Evolutionary conservation across 2,329 filamentous ascomycete genomes (phyloP).

Genomic region (Colletotrichum viniferum): DNA sequence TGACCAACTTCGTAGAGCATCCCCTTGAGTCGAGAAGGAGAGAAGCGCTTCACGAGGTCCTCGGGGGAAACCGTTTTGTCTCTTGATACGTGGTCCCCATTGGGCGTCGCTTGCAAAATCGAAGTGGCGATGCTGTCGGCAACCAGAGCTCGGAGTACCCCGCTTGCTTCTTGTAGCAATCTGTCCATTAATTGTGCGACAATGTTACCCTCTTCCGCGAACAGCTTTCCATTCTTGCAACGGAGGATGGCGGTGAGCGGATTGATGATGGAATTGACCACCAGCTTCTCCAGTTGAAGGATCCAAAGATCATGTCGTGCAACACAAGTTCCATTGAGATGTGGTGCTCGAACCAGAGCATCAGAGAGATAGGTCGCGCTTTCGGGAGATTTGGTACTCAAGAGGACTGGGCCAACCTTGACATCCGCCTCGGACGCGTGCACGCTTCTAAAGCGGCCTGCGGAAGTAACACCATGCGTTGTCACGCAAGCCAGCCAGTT

Average conservation of each 20-base stretch:
- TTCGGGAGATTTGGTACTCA: slow-evolving; percentile 23
- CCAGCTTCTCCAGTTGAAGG: slow-evolving; percentile 85
- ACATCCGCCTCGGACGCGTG: slow-evolving; percentile 57
- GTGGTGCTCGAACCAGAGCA: slow-evolving; percentile 45
- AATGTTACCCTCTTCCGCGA: slow-evolving; percentile 57
- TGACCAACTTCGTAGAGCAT: slow-evolving; percentile 52
- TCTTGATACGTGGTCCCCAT: neutral
- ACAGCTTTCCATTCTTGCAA: slow-evolving; percentile 78
- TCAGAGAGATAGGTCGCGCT: slow-evolving; percentile 41
- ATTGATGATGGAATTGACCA: slow-evolving; percentile 81
- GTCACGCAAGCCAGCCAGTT: slow-evolving; percentile 74
- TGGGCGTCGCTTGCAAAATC: slow-evolving; percentile 35
- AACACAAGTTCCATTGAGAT: slow-evolving; percentile 45
- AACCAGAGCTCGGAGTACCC: slow-evolving; percentile 73
- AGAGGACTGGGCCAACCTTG: slow-evolving; percentile 50
- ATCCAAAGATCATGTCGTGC: slow-evolving; percentile 51
- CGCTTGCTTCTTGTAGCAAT: slow-evolving; percentile 75
- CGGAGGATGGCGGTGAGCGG: slow-evolving; percentile 82
- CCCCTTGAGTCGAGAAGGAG: slow-evolving; percentile 41
- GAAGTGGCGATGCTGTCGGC: slow-evolving; percentile 49
- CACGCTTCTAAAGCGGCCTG: slow-evolving; percentile 53
- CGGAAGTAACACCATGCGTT: slow-evolving; percentile 60
- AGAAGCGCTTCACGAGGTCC: slow-evolving; percentile 44
- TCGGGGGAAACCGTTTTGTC: neutral
- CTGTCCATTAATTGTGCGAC: slow-evolving; percentile 67